phyloP scores from a whole-genome alignment of 306 rosid species.

The Citrullus amarus region DNA sequence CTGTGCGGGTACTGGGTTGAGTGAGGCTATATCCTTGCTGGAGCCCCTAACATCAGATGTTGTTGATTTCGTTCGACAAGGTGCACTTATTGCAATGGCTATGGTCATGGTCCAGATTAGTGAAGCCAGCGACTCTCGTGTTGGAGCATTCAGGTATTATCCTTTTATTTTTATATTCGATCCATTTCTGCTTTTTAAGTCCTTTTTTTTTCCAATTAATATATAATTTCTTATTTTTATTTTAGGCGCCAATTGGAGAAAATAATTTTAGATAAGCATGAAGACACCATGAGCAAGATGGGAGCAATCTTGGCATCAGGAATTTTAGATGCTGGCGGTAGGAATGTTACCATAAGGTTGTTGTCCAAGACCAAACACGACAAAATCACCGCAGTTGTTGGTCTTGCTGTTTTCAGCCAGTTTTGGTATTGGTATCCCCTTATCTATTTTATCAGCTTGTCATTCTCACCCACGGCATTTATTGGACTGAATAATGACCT shows the following conservation, averaged over 20 bases:
- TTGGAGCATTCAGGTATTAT: conserved; percentile 78
- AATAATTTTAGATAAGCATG: conserved; percentile 93
- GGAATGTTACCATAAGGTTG: conserved; percentile 86
- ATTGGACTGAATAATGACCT: conserved; percentile 84
- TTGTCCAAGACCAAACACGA: conserved; percentile 94
- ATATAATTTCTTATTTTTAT: conserved; percentile 2
- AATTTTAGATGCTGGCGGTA: conserved; percentile 98
- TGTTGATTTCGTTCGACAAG: conserved; percentile 97
- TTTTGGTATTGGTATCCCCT: conserved; percentile 99
- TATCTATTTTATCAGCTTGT: conserved; percentile 73
- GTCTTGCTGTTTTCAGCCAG: conserved; percentile 99
- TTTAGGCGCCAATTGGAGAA: conserved; percentile 91
- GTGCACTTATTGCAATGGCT: conserved; percentile 98
- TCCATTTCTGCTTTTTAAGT: background rate
- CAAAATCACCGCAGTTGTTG: conserved; percentile 90
- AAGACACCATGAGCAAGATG: conserved; percentile 99
- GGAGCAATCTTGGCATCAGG: conserved; percentile 99
- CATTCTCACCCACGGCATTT: conserved; percentile 90
- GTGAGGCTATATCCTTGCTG: conserved; percentile 92
- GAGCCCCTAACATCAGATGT: conserved; percentile 98
- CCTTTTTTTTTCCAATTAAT: background rate
- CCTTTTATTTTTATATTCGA: background rate
- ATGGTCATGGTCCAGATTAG: conserved; percentile 98
- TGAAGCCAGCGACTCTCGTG: conserved; percentile 95
- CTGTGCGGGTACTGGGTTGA: conserved; percentile 94